Conservation (phyloP, 495 filamentous ascomycete genomes). For the Penicillium verhagenii region DNA sequence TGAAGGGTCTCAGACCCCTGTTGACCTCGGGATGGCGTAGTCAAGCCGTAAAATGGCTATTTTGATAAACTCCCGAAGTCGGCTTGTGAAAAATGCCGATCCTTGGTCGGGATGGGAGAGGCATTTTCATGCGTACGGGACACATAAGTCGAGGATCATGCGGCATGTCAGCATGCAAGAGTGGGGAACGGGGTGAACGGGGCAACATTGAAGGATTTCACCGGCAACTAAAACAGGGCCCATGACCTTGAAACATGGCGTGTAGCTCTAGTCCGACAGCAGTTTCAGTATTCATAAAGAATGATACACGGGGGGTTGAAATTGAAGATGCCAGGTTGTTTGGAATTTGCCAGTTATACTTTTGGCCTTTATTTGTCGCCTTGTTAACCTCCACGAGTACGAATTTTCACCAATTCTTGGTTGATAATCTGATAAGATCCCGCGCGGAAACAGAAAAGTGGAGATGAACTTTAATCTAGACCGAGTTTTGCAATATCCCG, state of each 20-base stretch:
- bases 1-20: not conserved
- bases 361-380: too few species aligned
- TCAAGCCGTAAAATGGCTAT: not conserved
- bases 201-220: conserved; percentile 4
- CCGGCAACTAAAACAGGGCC: conserved; percentile 1
- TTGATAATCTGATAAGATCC: not conserved
- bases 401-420: not conserved
- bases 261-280: not conserved
- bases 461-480: not conserved
- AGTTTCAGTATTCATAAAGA: not conserved
- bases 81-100: not conserved
- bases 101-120: not conserved
- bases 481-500: not conserved
- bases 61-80: not conserved
- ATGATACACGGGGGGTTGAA: too few species aligned
- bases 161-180: conserved; percentile 1
- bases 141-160: not conserved
- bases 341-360: too few species aligned
- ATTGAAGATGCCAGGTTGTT: too few species aligned
- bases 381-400: too few species aligned
- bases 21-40: too few species aligned
- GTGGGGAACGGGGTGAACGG: conserved; percentile 12
- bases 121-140: not conserved
- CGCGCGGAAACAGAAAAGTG: too few species aligned
- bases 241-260: not conserved